A percentile compares a stretch with the other conserved stretches of the same genome.
phyloP scores from a whole-genome alignment of 108 stramenopile species.

The Cyclotella kingstonii region DNA sequence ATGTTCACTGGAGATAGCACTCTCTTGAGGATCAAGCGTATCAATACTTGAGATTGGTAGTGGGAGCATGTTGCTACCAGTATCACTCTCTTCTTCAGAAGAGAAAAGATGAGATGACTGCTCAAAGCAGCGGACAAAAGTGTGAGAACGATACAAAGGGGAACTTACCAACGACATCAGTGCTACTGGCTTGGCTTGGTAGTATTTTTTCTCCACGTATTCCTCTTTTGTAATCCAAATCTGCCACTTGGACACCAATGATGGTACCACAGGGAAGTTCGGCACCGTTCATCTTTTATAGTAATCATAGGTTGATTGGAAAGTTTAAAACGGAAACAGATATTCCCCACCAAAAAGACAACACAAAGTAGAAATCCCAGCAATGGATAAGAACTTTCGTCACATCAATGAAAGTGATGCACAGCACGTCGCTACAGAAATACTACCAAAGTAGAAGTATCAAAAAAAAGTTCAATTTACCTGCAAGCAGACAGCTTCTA shows the following conservation, averaged over 20 bases:
- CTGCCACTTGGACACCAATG: constrained; percentile 59
- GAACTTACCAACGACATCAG: neutral
- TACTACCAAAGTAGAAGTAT: neutral
- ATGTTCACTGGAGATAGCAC: neutral
- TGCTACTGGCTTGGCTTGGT: neutral
- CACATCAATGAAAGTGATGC: neutral
- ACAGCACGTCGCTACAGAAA: neutral
- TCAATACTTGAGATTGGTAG: too few species aligned
- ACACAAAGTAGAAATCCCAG: neutral
- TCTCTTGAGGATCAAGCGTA: too few species aligned
- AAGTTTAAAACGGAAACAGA: neutral
- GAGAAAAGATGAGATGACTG: too few species aligned
- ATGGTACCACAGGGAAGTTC: constrained; percentile 58
- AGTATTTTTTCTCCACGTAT: neutral
- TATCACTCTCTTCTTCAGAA: too few species aligned
- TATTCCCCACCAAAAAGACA: neutral
- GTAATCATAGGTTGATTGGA: neutral
- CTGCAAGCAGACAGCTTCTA: constrained; percentile 71
- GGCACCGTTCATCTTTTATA: constrained; percentile 61
- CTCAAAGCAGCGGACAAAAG: too few species aligned
- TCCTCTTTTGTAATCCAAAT: constrained; percentile 45
- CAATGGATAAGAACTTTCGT: too few species aligned
- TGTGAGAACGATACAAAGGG: too few species aligned
- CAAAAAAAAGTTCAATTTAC: constrained; percentile 36
- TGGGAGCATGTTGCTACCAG: too few species aligned